Base-by-base conservation (phyloP, 257 asterid species). In the Rauvolfia tetraphylla region DNA sequence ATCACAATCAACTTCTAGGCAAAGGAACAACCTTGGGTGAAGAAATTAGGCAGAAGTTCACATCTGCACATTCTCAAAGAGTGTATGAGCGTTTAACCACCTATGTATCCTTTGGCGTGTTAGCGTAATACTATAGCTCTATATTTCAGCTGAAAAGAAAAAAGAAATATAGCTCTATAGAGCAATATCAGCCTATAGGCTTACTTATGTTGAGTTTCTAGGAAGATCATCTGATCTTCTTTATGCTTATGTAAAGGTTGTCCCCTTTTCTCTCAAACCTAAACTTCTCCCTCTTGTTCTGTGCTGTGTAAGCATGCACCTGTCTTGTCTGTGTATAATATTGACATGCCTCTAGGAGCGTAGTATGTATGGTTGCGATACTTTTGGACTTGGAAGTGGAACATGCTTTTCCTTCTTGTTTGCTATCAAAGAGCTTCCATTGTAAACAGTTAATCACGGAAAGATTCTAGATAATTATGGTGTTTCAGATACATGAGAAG, bases 1-100 rank as follows among this genome's bases (percentile, higher is more conserved):
- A 7, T 33, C 77, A 25, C 79, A 76, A 20, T 73, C 74, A 41
- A 62, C 7, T 27, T 44, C 78, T 34, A 36, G 61, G n/a, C 54
- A 39, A 48, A 74, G 5, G 34, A 29, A 72, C 20, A 58, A 20
- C 71, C 81, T 5, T 61, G 79, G 56, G 27, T 79, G 63, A 67
- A 42, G 5, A 7, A 75, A 69, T 25, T n/a, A 54, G 4, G 46
- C 20, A n/a, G 72, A 53, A 33, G 20, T 34, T 11, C 11, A 13
- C 25, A 4, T 34, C 22, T 29, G 3, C 7, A 25, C 10, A 22
- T 9, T 62, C 27, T 11, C 5, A n/a, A 41, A 2, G 33, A 29
- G 44, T 13, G 5, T 56, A 23, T 54, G 25, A 54, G 29, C 1
- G 69, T 69, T 13, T 23, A 36, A 29, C 29, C 20, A 23, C 20